These are phyloP conservation scores for Trametes villosa DNA, from an alignment of 768 basidiomycete species.

Conservation along the genomic window DNA sequence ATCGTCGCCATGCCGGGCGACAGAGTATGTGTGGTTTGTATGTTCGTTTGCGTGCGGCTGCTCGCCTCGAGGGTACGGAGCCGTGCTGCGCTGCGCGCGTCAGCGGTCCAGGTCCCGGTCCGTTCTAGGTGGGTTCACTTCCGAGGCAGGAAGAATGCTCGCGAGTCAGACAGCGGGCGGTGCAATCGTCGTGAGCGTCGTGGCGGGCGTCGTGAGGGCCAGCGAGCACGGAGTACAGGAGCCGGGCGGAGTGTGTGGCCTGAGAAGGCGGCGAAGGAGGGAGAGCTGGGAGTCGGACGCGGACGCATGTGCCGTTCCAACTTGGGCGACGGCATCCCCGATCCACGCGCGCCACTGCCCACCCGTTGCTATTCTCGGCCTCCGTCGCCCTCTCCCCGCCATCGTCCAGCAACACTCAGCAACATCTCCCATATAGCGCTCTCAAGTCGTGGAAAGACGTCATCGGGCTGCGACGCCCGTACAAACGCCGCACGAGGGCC, in stretches of 20 bases:
- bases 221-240: not conserved
- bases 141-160: not conserved
- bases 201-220: not conserved
- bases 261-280: not conserved
- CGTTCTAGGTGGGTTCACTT: too few species aligned
- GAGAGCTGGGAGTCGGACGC: too few species aligned
- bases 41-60: not conserved
- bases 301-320: not conserved
- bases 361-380: slow-evolving; percentile 16
- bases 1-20: slow-evolving; percentile 16
- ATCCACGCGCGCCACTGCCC: not conserved
- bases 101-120: not conserved
- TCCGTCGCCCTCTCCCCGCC: not conserved
- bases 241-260: not conserved
- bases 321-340: not conserved
- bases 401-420: too few species aligned
- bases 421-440: too few species aligned
- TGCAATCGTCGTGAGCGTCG: not conserved
- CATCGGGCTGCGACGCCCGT: too few species aligned
- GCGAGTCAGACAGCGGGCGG: not conserved
- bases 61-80: not conserved
- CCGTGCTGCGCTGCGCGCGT: not conserved
- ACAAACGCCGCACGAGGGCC: not conserved
- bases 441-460: too few species aligned
- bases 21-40: not conserved